These are phyloP conservation scores for Escovopsis sp. DNA, from an alignment of 2,329 filamentous ascomycete species.

Conservation along the genomic window DNA sequence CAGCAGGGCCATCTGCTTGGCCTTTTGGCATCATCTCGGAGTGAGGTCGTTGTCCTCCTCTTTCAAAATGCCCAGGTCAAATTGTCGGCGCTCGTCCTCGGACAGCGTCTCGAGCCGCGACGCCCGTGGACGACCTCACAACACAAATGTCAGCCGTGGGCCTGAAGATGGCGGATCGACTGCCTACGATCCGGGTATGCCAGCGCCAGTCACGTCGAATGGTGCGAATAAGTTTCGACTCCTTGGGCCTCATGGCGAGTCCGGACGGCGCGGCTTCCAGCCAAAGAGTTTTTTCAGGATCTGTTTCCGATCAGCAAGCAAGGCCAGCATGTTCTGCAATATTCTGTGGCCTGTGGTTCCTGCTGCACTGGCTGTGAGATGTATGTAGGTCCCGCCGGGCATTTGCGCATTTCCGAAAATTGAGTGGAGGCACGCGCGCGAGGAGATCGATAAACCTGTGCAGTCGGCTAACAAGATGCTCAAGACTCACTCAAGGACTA, in stretches of 20 bases:
- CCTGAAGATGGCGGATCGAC: background rate
- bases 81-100: no score
- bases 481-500: conserved; percentile 20
- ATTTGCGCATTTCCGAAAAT: no score
- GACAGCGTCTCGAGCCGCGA: no score
- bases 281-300: conserved; percentile 29
- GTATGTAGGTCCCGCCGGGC: conserved; percentile 11
- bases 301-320: conserved; percentile 27
- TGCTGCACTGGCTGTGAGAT: conserved; percentile 30
- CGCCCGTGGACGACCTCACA: background rate
- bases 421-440: no score
- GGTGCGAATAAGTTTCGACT: background rate
- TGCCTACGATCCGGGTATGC: conserved; percentile 11
- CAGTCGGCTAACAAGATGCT: no score
- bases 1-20: no score
- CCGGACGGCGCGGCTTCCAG: conserved; percentile 29
- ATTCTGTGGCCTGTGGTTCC: conserved; percentile 36
- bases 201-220: background rate
- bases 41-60: no score
- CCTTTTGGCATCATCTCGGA: no score
- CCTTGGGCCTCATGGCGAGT: conserved; percentile 21
- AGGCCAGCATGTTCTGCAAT: conserved; percentile 31
- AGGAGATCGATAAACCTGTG: no score
- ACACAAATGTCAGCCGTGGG: background rate
- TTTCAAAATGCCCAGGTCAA: no score